phyloP scores from a whole-genome alignment of 805 yeast species.

The Candida lessepsii region DNA sequence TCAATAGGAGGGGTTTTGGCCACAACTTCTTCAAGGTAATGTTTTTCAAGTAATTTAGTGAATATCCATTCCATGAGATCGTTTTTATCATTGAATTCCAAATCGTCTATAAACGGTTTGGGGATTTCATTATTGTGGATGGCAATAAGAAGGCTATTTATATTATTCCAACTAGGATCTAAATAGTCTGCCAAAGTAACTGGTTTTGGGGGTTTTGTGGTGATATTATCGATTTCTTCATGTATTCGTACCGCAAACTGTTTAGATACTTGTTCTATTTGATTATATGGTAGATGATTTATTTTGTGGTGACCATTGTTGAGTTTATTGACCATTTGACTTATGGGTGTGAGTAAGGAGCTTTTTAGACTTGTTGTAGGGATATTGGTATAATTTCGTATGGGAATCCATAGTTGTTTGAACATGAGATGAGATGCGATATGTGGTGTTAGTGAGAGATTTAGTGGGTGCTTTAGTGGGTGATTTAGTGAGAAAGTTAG shows the following conservation, averaged over 20 bases:
- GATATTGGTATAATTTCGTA: neutral
- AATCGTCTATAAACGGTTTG: conserved; percentile 16
- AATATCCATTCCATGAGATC: conserved; percentile 24
- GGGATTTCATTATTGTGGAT: conserved; percentile 22
- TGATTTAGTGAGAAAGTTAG: too few species aligned
- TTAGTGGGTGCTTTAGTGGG: too few species aligned
- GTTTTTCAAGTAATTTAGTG: conserved; percentile 24
- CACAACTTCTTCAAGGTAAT: conserved; percentile 17
- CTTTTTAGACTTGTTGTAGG: too few species aligned
- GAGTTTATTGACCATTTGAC: neutral
- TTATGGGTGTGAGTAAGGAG: neutral
- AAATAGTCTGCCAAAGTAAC: conserved; percentile 19
- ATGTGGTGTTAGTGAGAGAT: neutral
- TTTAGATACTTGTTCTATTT: neutral
- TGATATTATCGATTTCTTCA: conserved; percentile 1
- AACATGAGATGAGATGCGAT: conserved; percentile 5
- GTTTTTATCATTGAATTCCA: conserved; percentile 16
- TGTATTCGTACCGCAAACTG: neutral
- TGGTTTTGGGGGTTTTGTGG: neutral
- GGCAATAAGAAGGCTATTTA: conserved; percentile 20
- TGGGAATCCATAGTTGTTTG: neutral
- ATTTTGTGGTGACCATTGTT: neutral
- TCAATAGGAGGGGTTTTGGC: conserved; percentile 11
- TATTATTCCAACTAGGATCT: conserved; percentile 26
- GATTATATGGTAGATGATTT: neutral